Evolutionary conservation across 106 monocot genomes (phyloP), one percentile per base, ranked within the genome.

Genomic region (Agapanthus africanus): DNA sequence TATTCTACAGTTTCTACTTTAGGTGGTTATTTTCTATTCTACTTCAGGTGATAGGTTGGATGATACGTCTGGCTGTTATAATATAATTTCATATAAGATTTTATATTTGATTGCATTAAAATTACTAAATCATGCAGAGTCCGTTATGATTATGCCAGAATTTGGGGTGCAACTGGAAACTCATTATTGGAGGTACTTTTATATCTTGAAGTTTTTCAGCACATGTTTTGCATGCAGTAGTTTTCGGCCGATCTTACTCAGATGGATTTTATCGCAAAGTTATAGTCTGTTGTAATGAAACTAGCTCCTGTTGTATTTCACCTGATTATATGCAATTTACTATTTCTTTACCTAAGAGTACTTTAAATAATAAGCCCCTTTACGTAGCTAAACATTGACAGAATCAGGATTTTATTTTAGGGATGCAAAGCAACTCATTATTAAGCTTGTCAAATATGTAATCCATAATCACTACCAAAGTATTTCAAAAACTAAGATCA

Each of bases 101-200:
- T n/a, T n/a, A 22, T 36, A 65, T 22, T 13, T 40, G 18, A 21
- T 56, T n/a, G 27, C 59, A 31, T 31, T 30, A 27, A n/a, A 13
- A n/a, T 28, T 65, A 72, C 23, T 44, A 41, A 64, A 66, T 66
- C 22, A 52, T 82, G 74, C 85, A 94, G 94, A 90, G 67, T 77
- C 91, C 33, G 74, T 91, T 73, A 67, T 91, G 51, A 95, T 95
- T 74, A 79, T 95, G 71, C 90, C 82, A 72, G 73, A 71, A 59
- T 85, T 90, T 71, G 90, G 90, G 1, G 74, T 94, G 35, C 90
- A 94, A 70, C 80, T 90, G 57, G 94, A 94, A 75, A 82, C 82
- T 76, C 84, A 90, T 73, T 94, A 80, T 71, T 87, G 87, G 94
- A 87, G 89, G 93, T 87, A 82, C 54, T 31, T 27, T 66, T 44